These are phyloP conservation scores for Trichosporon sp. DNA, from an alignment of 1,284 basidiomycete genomes.

Conservation along the genomic window DNA sequence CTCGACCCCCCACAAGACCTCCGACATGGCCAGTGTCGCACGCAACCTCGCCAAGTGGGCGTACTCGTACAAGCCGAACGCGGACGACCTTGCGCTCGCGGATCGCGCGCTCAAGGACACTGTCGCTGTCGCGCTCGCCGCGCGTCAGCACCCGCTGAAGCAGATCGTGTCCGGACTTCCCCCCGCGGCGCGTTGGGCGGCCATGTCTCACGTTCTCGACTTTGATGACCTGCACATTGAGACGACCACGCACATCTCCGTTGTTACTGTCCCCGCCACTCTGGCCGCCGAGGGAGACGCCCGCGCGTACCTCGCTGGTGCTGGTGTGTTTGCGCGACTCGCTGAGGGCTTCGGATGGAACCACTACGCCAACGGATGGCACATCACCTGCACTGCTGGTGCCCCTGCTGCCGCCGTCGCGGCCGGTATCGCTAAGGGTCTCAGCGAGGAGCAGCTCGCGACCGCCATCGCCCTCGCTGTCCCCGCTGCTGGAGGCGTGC, in stretches of 20 bases:
- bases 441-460: constrained; percentile 25
- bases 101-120: constrained; percentile 27
- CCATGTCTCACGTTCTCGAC: constrained; percentile 26
- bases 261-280: constrained; percentile 22
- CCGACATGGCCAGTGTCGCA: constrained; percentile 15
- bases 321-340: constrained; percentile 23
- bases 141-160: constrained; percentile 23
- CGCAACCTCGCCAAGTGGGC: constrained; percentile 25
- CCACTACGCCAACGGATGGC: constrained; percentile 25
- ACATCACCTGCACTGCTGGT: constrained; percentile 27
- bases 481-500: constrained; percentile 24
- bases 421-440: constrained; percentile 14
- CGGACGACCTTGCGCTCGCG: constrained; percentile 23
- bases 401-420: constrained; percentile 25
- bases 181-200: constrained; percentile 24
- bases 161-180: constrained; percentile 17
- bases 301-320: constrained; percentile 25
- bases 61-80: constrained; percentile 19
- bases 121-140: constrained; percentile 23
- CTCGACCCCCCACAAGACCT: constrained; percentile 8
- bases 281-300: constrained; percentile 24
- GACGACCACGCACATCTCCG: constrained; percentile 25
- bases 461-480: constrained; percentile 23
- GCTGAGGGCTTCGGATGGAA: constrained; percentile 22
- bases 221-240: constrained; percentile 29